Evolutionary conservation across 1,139 yeast genomes (phyloP).

Genomic region (Zhuliangozyma blackwelliae): DNA sequence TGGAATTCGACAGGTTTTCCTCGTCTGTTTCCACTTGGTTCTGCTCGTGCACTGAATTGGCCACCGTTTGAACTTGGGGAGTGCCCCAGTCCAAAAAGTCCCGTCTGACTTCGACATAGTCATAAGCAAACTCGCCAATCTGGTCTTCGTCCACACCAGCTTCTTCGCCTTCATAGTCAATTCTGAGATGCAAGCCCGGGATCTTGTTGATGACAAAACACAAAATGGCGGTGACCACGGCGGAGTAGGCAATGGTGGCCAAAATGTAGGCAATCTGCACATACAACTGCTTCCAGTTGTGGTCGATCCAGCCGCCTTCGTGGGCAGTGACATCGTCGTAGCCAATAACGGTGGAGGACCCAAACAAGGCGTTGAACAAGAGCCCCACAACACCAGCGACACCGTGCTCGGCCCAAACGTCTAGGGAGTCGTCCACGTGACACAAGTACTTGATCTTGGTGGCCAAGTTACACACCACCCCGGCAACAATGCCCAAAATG

Average conservation of each 20-base stretch:
- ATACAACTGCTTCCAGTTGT: conserved; percentile 87
- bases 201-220: conserved; percentile 71
- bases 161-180: conserved; percentile 80
- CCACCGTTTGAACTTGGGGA: conserved; percentile 9
- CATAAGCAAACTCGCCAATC: conserved; percentile 97
- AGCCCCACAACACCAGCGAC: conserved; percentile 91
- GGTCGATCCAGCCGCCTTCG: conserved; percentile 88
- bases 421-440: conserved; percentile 87
- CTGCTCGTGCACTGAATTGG: neutral
- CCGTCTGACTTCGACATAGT: conserved; percentile 93
- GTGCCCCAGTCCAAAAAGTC: conserved; percentile 71
- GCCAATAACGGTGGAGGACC: conserved; percentile 82
- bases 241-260: conserved; percentile 74
- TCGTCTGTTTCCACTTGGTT: neutral
- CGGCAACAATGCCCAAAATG: conserved; percentile 75
- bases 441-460: conserved; percentile 81
- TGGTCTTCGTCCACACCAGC: conserved; percentile 94
- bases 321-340: conserved; percentile 81
- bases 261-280: conserved; percentile 79
- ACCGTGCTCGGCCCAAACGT: conserved; percentile 97
- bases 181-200: conserved; percentile 80
- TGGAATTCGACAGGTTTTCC: neutral
- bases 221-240: conserved; percentile 71
- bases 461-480: conserved; percentile 82
- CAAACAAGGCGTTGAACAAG: conserved; percentile 82